Evolutionary conservation across 2,329 filamentous ascomycete genomes (phyloP), one percentile per base, ranked within the genome.

Genomic region (Fusarium phyllophilum): DNA sequence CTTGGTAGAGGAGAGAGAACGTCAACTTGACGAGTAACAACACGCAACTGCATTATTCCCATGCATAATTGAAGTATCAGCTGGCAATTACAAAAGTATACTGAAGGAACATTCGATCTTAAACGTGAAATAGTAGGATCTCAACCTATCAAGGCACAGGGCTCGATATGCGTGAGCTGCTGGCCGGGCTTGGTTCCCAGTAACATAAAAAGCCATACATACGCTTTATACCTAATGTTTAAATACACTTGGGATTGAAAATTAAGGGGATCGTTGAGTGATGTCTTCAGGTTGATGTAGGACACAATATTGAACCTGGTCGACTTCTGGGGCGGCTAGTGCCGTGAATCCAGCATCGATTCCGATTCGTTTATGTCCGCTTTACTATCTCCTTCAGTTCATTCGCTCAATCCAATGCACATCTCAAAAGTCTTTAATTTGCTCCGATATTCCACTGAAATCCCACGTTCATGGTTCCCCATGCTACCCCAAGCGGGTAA

Each of bases 41-140:
- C 26, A 48, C 17, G 5, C 3, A 48, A 31, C 1, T 17, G 5
- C 5, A n/a, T 5, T 4, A 4, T 12, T 12, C 4, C 1, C 0
- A 17, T 12, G 0, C 4, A 31, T 12, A 0, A 4, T 9, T 12
- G 1, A 29, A 12, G 4, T 17, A n/a, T 9, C n/a, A 18, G 9
- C 15, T 3, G 5, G 5, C 0, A n/a, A 5, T n/a, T 0, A 3
- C 0, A 17, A 18, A n/a, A 4, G 3, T 3, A 31, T 31, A 7
- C 0, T 18, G 0, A 9, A 13, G 10, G 4, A 9, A 17, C 6
- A 17, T 0, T 18, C 20, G 8, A 18, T 11, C 0, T 18, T 18
- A 1, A n/a, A 18, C 15, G 2, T 49, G 22, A n/a, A 18, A 9
- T 5, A 7, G 15, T 18, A 8, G 29, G 14, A 13, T 49, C 45